phyloP scores from a whole-genome alignment of 768 basidiomycete genomes.

The Coprinopsis sp. region DNA sequence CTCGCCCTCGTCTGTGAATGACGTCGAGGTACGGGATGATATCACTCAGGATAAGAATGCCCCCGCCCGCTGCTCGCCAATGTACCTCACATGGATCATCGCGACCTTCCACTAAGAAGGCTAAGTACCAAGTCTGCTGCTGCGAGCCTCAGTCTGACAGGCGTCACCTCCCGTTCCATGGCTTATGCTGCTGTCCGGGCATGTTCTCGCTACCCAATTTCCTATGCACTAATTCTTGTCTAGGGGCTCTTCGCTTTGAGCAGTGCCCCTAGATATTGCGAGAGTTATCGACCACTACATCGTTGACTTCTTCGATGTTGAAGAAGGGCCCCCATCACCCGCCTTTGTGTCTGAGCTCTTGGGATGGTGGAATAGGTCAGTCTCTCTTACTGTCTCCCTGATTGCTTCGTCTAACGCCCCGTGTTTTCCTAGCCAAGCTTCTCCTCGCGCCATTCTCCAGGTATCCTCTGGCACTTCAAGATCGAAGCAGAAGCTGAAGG shows the following conservation, averaged over 20 bases:
- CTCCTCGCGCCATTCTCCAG: too few relatives aligned
- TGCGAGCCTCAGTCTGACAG: conserved; percentile 12
- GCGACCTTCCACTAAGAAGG: too few relatives aligned
- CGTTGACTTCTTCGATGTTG: conserved; percentile 17
- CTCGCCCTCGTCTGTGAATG: conserved; percentile 15
- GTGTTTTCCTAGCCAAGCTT: too few relatives aligned
- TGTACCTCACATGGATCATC: too few relatives aligned
- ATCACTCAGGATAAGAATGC: conserved; percentile 12
- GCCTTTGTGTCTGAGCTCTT: conserved; percentile 11
- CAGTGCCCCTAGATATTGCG: conserved; percentile 13
- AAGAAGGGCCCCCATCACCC: conserved; percentile 6
- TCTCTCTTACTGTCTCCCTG: too few relatives aligned
- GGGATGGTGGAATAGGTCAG: conserved; percentile 14
- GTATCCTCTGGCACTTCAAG: too few relatives aligned
- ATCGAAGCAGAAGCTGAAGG: too few relatives aligned
- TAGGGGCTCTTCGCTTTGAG: conserved; percentile 21
- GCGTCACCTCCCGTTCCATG: conserved; percentile 22
- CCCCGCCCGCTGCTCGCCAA: conserved; percentile 5
- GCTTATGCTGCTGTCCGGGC: conserved; percentile 28
- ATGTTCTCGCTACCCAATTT: conserved; percentile 7
- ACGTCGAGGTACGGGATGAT: conserved; percentile 10
- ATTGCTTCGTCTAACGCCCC: too few relatives aligned
- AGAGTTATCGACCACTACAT: conserved; percentile 17
- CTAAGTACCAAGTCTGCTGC: conserved; percentile 13
- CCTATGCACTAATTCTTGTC: conserved; percentile 3